Evolutionary conservation across 345 rosid species (phyloP), one percentile per base, ranked within the genome.

Genomic region (Citrus reticulata): DNA sequence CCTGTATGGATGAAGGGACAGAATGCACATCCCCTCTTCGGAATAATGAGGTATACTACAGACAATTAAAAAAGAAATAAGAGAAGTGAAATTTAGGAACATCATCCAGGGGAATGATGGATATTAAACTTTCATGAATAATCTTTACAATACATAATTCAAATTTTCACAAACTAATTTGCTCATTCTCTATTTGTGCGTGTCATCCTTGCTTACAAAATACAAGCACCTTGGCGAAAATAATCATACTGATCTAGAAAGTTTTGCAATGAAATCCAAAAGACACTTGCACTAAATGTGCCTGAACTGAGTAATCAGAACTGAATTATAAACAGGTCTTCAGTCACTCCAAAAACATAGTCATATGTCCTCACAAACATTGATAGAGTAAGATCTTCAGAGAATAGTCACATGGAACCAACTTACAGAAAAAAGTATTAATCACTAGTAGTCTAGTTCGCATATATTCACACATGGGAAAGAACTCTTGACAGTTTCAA

Each of bases 11-110:
- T 68, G 97, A 89, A 72, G 98, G 90, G 74, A 90, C 82, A 70
- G 98, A 87, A 73, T 85, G 94, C 72, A 88, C 75, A 72, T 95
- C 96, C 78, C 92, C 95, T 87, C 97, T 89, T 85, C 81, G 89
- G 82, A 93, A 95, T 58, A 95, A 80, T 51, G 90, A 79, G 54
- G 84, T 67, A 81, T 92, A 93, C 99, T 95, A 69, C 79, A 83
- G 83, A 79, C 17, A 75, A 73, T 14, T 29, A 51, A 77, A 78
- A 79, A 17, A 37, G 14, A 68, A 64, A 57, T 57, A 58, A 24
- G 55, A 74, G 34, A 34, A 60, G 25, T 35, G 54, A 32, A 71
- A 65, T 64, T 46, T 72, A 9, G 25, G 77, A 79, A 81, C 65
- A 75, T 68, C 81, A 77, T 68, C 46, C 29, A 11, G 71, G 35